Evolutionary conservation across 2,329 filamentous ascomycete species (phyloP).

Genomic region (Elsinoe batatas): DNA sequence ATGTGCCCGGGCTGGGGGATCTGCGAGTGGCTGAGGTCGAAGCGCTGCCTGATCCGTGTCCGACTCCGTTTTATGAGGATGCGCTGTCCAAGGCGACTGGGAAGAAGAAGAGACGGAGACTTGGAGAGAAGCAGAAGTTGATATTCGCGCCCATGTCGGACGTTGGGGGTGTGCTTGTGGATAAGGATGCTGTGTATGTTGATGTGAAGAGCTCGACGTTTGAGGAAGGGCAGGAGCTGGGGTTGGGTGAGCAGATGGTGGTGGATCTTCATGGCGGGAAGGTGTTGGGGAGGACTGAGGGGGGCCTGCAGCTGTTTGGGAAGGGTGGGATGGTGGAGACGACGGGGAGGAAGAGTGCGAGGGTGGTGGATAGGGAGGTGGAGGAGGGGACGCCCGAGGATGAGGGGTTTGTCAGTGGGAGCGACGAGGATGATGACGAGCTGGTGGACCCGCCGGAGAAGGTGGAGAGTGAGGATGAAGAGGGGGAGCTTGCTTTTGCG

Average conservation of each 20-base stretch:
- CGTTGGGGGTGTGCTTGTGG: constrained; percentile 87
- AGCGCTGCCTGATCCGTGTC: constrained; percentile 83
- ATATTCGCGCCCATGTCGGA: constrained; percentile 97
- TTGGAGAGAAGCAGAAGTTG: constrained; percentile 95
- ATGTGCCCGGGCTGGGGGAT: constrained; percentile 87
- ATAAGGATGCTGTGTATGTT: constrained; percentile 94
- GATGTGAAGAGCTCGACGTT: constrained; percentile 65
- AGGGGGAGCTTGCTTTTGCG: constrained; percentile 77
- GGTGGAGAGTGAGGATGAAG: constrained; percentile 45
- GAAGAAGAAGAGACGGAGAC: constrained; percentile 65
- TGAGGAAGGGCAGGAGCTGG: constrained; percentile 58
- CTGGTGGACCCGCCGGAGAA: constrained; percentile 37
- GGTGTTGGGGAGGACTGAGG: constrained; percentile 70
- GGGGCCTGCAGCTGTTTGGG: constrained; percentile 77
- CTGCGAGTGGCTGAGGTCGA: constrained; percentile 77
- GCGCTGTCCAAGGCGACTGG: constrained; percentile 74
- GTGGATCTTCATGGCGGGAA: constrained; percentile 78
- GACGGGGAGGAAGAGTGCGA: constrained; percentile 44
- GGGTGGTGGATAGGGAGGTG: constrained; percentile 39
- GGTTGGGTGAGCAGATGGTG: constrained; percentile 92
- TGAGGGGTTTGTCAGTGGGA: constrained; percentile 38
- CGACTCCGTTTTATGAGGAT: constrained; percentile 83
- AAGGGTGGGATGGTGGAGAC: constrained; percentile 53
- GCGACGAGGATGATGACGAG: constrained; percentile 47
- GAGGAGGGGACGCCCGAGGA: constrained; percentile 42